Evolutionary conservation across 441 rosid genomes (phyloP).

Genomic region (Pelargonium australe): DNA sequence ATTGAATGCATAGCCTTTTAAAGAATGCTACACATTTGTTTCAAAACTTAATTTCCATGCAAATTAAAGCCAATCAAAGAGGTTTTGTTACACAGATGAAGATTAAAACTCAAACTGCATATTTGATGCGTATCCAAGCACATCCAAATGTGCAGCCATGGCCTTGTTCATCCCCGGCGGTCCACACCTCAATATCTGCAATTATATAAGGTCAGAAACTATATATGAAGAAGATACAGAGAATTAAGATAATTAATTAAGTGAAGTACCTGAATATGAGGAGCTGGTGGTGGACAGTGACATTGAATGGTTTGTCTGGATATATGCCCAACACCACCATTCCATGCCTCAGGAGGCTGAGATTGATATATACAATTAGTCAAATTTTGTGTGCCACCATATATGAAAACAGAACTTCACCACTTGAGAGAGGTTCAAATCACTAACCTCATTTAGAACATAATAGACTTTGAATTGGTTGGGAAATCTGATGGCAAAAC

Average conservation of each 20-base stretch:
- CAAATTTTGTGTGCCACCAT: conserved; percentile 3
- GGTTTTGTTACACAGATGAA: background rate
- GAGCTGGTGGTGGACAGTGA: conserved; percentile 63
- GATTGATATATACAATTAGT: background rate
- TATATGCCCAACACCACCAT: conserved; percentile 68
- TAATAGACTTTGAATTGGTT: conserved; percentile 64
- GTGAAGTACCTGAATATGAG: conserved; percentile 46
- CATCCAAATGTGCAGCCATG: conserved; percentile 63
- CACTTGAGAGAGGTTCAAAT: background rate
- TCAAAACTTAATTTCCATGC: conserved; percentile 4
- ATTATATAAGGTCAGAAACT: background rate
- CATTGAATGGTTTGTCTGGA: conserved; percentile 62
- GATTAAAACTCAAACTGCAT: conserved; percentile 78
- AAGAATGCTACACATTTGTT: background rate
- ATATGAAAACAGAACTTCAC: background rate
- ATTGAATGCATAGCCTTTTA: background rate
- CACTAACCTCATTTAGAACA: conserved; percentile 78
- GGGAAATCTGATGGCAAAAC: conserved; percentile 55
- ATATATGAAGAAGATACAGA: background rate
- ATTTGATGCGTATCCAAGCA: conserved; percentile 51
- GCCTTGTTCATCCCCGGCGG: conserved; percentile 93
- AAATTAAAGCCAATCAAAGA: too few species aligned
- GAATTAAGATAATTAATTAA: too few species aligned
- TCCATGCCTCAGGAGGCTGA: conserved; percentile 74
- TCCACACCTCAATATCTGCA: conserved; percentile 76